These are phyloP conservation scores for Gardenia jasminoides DNA, from an alignment of 257 asterid genomes.

Conservation along the genomic window DNA sequence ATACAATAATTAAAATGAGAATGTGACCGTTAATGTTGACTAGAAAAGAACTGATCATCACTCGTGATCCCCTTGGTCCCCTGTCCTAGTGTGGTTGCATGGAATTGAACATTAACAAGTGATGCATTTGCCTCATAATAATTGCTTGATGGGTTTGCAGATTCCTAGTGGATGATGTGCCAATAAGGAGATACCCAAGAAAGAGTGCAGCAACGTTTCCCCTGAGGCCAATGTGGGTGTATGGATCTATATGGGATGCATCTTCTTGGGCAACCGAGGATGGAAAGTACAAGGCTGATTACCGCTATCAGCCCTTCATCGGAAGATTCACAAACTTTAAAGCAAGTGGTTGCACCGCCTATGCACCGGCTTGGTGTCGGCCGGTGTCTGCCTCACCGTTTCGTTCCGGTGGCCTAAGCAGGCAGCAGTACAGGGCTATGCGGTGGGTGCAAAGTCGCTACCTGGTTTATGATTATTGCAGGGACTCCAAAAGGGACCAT, in stretches of 20 bases:
- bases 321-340: constrained; percentile 71
- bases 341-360: constrained; percentile 85
- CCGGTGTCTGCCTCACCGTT: constrained; percentile 67
- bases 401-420: constrained; percentile 58
- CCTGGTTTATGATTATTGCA: constrained; percentile 69
- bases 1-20: background rate
- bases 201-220: constrained; percentile 70
- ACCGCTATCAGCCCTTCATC: constrained; percentile 72
- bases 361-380: constrained; percentile 55
- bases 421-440: constrained; percentile 60
- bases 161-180: constrained; percentile 89
- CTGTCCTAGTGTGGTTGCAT: background rate
- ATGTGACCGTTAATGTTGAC: background rate
- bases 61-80: background rate
- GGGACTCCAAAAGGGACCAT: constrained; percentile 71
- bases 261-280: constrained; percentile 92
- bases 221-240: constrained; percentile 89
- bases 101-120: background rate
- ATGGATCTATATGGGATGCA: constrained; percentile 97
- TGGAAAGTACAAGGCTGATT: constrained; percentile 76
- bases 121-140: background rate
- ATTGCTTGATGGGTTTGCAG: constrained; percentile 28
- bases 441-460: constrained; percentile 68
- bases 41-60: background rate
- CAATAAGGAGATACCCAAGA: constrained; percentile 69